phyloP scores from a whole-genome alignment of 202 grass and related monocot species.

The Dendrocalamus latiflorus region DNA sequence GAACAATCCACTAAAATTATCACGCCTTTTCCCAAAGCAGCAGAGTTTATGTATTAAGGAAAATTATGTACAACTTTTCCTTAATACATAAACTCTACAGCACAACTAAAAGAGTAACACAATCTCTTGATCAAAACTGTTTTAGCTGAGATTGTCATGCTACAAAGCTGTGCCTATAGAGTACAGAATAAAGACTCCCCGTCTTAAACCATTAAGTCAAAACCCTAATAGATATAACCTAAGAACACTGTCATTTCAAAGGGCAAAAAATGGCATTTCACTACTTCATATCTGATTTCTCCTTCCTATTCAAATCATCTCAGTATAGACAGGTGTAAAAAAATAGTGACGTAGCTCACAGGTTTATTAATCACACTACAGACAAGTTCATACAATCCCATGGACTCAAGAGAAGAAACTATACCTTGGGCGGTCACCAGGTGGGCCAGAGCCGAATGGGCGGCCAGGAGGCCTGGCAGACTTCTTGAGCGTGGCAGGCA shows the following conservation, averaged over 20 bases:
- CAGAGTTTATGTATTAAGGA: neutral
- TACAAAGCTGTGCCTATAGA: neutral
- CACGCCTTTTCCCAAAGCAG: neutral
- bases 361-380: neutral
- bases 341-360: neutral
- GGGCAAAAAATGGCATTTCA: neutral
- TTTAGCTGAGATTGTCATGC: neutral
- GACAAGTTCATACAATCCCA: neutral
- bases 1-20: neutral
- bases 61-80: neutral
- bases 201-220: neutral
- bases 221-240: neutral
- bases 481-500: constrained; percentile 88
- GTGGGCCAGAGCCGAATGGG: constrained; percentile 72
- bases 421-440: constrained; percentile 85
- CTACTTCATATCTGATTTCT: neutral
- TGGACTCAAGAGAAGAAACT: neutral
- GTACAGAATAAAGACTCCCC: neutral
- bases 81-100: neutral
- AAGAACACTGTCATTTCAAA: neutral
- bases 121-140: neutral
- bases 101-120: neutral
- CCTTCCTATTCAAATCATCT: neutral
- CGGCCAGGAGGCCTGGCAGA: constrained; percentile 70
- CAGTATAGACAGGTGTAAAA: neutral